phyloP scores from a whole-genome alignment of 768 basidiomycete genomes.

The Lepiota subincarnata region DNA sequence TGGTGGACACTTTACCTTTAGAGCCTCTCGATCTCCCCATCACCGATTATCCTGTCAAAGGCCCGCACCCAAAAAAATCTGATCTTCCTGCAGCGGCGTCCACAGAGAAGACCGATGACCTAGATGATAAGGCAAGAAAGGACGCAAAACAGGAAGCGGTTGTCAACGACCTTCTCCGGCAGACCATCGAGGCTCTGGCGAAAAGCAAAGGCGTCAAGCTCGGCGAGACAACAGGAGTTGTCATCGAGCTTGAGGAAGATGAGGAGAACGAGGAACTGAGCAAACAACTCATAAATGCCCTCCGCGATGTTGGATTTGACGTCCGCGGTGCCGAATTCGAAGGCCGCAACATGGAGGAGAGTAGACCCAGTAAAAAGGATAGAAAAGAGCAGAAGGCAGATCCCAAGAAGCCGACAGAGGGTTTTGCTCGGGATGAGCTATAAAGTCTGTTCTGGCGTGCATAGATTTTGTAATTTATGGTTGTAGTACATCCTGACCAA shows the following conservation, averaged over 20 bases:
- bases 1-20: conserved; percentile 42
- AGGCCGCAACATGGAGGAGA: conserved; percentile 7
- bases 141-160: conserved; percentile 24
- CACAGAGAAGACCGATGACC: neutral
- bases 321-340: conserved; percentile 25
- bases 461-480: conserved; percentile 8
- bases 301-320: conserved; percentile 53
- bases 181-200: conserved; percentile 36
- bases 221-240: conserved; percentile 24
- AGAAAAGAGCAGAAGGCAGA: conserved; percentile 12
- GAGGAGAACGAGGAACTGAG: conserved; percentile 34
- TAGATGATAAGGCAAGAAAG: conserved; percentile 11
- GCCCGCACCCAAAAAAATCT: conserved; percentile 41
- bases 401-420: conserved; percentile 7
- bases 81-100: conserved; percentile 38
- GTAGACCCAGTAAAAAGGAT: conserved; percentile 4
- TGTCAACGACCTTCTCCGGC: conserved; percentile 32
- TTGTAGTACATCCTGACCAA: neutral
- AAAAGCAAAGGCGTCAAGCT: conserved; percentile 12
- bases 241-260: conserved; percentile 46
- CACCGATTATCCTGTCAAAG: conserved; percentile 53
- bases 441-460: neutral
- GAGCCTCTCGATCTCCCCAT: conserved; percentile 36
- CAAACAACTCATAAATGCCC: conserved; percentile 42
- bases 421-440: conserved; percentile 2